These are phyloP conservation scores for Ballota nigra DNA, from an alignment of 257 asterid genomes.

Conservation along the genomic window DNA sequence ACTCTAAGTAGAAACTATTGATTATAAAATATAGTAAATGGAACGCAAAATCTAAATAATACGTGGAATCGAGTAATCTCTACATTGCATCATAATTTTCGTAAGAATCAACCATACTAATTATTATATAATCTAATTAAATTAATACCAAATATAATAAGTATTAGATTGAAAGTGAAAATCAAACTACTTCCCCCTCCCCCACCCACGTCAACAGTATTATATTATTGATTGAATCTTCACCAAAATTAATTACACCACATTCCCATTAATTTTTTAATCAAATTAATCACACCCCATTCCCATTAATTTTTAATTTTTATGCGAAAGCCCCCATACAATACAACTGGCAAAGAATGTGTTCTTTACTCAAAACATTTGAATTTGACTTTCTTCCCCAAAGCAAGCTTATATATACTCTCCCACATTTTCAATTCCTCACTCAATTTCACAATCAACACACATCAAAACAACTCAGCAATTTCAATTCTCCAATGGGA, in stretches of 20 bases:
- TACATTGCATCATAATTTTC: too few relatives aligned
- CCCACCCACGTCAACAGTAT: neutral
- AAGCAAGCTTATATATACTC: slow-evolving; percentile 36
- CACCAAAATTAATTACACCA: slow-evolving; percentile 6
- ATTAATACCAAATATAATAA: too few relatives aligned
- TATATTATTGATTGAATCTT: slow-evolving; percentile 7
- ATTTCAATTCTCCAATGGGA: slow-evolving; percentile 30
- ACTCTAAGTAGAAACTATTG: too few relatives aligned
- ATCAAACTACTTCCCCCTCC: neutral
- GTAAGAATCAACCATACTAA: too few relatives aligned
- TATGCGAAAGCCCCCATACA: neutral
- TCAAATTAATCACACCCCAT: neutral
- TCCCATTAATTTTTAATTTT: slow-evolving; percentile 12
- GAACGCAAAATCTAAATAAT: too few relatives aligned
- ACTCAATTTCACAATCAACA: slow-evolving; percentile 1
- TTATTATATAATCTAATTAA: too few relatives aligned
- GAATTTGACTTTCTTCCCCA: slow-evolving; percentile 34
- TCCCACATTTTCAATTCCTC: neutral
- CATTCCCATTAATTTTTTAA: slow-evolving; percentile 16
- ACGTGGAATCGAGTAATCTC: too few relatives aligned
- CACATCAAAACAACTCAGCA: neutral
- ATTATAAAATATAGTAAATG: too few relatives aligned
- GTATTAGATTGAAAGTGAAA: neutral
- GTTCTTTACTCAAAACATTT: slow-evolving; percentile 1
- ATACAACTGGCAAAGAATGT: slow-evolving; percentile 29